Evolutionary conservation across 176 grass and related monocot species (phyloP), one percentile per base, ranked within the genome.

Genomic region (Alloteropsis semialata): DNA sequence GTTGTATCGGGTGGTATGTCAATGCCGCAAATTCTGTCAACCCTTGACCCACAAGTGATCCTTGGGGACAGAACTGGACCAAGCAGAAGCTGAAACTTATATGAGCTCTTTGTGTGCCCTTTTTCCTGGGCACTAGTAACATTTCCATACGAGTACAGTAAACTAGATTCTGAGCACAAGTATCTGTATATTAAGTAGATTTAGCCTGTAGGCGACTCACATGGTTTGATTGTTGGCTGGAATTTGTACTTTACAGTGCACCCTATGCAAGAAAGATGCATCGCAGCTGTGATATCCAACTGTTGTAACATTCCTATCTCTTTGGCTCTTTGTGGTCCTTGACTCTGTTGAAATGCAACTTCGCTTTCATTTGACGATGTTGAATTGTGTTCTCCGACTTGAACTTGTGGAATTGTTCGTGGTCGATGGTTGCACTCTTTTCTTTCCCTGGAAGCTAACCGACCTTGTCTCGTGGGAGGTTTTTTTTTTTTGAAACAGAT

Each of bases 1-100:
- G 93, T 93, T 84, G 93, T 98, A 22, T 98, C 96, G 65, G 93
- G 91, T 60, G 96, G 96, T 43, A 98, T 98, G 96, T 96, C 96
- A 58, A 98, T 98, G 96, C 96, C 96, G 21, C 91, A 95, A 84
- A 85, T 90, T 83, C 78, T 98, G 21, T 92, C 93, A 25, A 93
- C 96, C 28, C 80, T 96, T 14, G 93, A 95, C 84, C 96, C 89
- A 18, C 90, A 96, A 30, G 84, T 66, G 81, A 74, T 89, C 27
- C 69, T 73, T 60, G 83, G 81, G 59, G 84, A 87, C 62, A 81
- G 87, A 62, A 50, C 61, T 5, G 92, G 84, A 82, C 65, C 84
- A n/a, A 87, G 88, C 48, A 91, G 91, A 83, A 95, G 87, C 73
- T 96, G 72, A 95, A 94, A 83, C 83, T 94, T 80, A 92, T 57